These are phyloP conservation scores for Pyrenochaeta sp. DNA, from an alignment of 2,329 filamentous ascomycete genomes.

Conservation along the genomic window DNA sequence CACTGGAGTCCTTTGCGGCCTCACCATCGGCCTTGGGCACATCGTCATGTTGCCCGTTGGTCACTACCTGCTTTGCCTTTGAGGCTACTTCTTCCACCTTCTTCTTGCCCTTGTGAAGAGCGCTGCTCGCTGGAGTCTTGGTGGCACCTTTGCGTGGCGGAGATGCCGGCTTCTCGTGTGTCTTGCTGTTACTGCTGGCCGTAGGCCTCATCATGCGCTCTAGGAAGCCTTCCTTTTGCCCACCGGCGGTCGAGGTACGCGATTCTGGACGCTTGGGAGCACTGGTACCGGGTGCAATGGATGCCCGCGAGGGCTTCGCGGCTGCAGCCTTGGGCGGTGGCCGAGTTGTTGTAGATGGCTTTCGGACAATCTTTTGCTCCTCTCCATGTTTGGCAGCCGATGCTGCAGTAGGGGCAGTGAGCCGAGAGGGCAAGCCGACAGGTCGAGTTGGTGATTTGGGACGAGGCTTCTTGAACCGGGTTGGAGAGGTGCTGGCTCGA, in stretches of 20 bases:
- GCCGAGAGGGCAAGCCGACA: slow-evolving; percentile 70
- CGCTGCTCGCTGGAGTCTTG: slow-evolving; percentile 33
- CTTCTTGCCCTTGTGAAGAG: slow-evolving; percentile 46
- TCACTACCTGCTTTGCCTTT: slow-evolving; percentile 46
- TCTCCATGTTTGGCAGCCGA: slow-evolving; percentile 68
- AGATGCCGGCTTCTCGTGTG: slow-evolving; percentile 65
- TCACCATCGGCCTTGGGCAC: slow-evolving; percentile 24
- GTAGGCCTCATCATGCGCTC: slow-evolving; percentile 86
- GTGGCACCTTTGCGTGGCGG: slow-evolving; percentile 42
- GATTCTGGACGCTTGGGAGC: slow-evolving; percentile 60
- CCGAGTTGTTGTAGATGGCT: slow-evolving; percentile 50
- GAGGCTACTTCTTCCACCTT: slow-evolving; percentile 46
- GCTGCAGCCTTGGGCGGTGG: slow-evolving; percentile 39
- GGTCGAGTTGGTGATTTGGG: slow-evolving; percentile 73
- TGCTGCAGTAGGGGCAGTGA: slow-evolving; percentile 74
- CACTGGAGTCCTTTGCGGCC: slow-evolving; percentile 14
- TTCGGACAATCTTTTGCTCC: slow-evolving; percentile 49
- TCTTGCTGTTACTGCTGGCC: slow-evolving; percentile 72
- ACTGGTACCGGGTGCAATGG: slow-evolving; percentile 37
- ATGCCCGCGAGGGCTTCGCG: slow-evolving; percentile 45
- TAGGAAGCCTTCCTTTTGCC: slow-evolving; percentile 74
- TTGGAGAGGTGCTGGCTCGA: slow-evolving; percentile 28
- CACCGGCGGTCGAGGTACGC: slow-evolving; percentile 60
- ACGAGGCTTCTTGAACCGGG: slow-evolving; percentile 49
- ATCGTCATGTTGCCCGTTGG: slow-evolving; percentile 35